A percentile compares a stretch with the other conserved stretches of the same genome.
phyloP scores from a whole-genome alignment of 306 rosid species.

The Crataegus laevigata region DNA sequence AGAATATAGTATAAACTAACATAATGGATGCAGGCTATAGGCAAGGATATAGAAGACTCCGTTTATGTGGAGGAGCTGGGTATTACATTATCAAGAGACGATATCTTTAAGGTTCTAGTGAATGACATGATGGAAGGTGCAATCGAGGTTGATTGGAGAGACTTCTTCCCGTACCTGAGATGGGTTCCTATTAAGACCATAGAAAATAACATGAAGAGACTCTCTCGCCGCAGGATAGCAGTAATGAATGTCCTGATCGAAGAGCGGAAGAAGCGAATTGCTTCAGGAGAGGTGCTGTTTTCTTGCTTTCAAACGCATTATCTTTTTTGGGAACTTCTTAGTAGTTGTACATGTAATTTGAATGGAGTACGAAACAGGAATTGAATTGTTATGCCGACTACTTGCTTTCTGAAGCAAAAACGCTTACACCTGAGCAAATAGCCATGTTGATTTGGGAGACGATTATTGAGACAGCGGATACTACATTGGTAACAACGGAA shows the following conservation, averaged over 20 bases:
- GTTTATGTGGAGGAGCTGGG: conserved; percentile 60
- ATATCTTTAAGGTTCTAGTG: conserved; percentile 48
- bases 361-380: conserved; percentile 26
- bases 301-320: neutral
- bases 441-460: conserved; percentile 62
- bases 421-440: conserved; percentile 45
- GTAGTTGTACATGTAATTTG: too few relatives aligned
- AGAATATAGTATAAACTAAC: neutral
- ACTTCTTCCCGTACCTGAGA: conserved; percentile 74
- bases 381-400: conserved; percentile 43
- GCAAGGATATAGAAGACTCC: conserved; percentile 34
- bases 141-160: conserved; percentile 89
- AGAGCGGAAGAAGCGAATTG: conserved; percentile 51
- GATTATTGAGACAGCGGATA: conserved; percentile 72
- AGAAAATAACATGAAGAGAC: conserved; percentile 37
- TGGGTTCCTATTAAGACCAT: conserved; percentile 68
- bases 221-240: conserved; percentile 26
- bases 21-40: conserved; percentile 38
- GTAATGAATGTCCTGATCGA: conserved; percentile 51
- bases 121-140: conserved; percentile 71
- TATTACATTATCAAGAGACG: conserved; percentile 37
- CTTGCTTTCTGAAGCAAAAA: conserved; percentile 51
- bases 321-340: too few relatives aligned
- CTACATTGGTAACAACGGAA: conserved; percentile 62
- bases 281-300: conserved; percentile 48